Base-by-base conservation (phyloP, 768 basidiomycete species). In the Lentinus brumalis region DNA sequence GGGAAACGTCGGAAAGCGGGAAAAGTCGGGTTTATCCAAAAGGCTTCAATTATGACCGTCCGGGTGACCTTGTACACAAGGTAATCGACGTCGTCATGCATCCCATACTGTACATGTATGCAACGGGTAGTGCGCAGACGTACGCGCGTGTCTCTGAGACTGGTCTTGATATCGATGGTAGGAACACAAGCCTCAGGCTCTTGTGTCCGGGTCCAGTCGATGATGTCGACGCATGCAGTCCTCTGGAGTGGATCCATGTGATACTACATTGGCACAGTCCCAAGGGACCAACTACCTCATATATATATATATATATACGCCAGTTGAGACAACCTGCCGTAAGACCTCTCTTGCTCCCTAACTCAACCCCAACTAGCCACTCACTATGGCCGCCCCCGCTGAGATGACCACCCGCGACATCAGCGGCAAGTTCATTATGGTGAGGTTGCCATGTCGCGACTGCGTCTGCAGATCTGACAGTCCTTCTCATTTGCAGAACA, bases 371-470 rank as follows among this genome's bases (percentile, higher is more conserved):
- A 10, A 9, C 39, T 5, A 31, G 7, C 31, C 30, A 31, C 16
- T 47, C 57, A 59, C 65, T 65, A 92, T 91, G 90, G 86, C 89
- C 42, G 83, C 83, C 31, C 90, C 90, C 64, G 65, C 78, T 44
- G 73, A 80, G 2, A 79, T 90, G 60, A 85, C 79, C 40, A 84
- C 83, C 57, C 81, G 81, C 66, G 77, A 89, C 59, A 74, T 91
- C 60, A 76, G 77, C 55, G 91, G 88, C 56, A 86, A 75, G 65
- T 92, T 80, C 69, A 69, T 75, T 58, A 82, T 89, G 84, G 89
- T 90, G 67, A 30, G 75, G 21, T 53, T 11, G 49, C n/a, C 18
- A 29, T 58, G n/a, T 53, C 35, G 9, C 31, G 15, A 5, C 10
- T 3, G 7, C 15, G 26, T 44, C 6, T 5, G 6, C 11, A 35